phyloP scores from a whole-genome alignment of 108 stramenopile genomes.

The Nitzschia putrida region DNA sequence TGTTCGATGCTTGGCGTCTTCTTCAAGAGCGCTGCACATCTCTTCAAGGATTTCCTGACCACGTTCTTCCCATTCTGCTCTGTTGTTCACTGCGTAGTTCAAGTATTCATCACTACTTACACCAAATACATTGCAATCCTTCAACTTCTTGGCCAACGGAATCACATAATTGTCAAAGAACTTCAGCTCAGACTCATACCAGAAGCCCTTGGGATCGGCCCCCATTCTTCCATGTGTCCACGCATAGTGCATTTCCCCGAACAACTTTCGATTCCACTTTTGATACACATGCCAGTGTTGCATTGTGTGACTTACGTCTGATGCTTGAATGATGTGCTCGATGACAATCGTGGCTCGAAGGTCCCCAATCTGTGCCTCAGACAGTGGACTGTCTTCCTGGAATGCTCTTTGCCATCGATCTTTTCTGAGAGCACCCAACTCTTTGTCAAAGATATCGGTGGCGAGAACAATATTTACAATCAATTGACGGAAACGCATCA shows the following conservation, averaged over 20 bases:
- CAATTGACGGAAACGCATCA: conserved; percentile 18
- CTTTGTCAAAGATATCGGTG: conserved; percentile 45
- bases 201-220: conserved; percentile 11
- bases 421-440: conserved; percentile 27
- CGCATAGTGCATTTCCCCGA: conserved; percentile 9
- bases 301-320: conserved; percentile 52
- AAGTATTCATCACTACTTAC: conserved; percentile 31
- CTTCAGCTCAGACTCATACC: conserved; percentile 17
- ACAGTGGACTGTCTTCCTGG: neutral
- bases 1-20: neutral
- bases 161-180: conserved; percentile 31
- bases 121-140: conserved; percentile 29
- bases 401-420: conserved; percentile 44
- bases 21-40: neutral
- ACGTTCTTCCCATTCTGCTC: conserved; percentile 27
- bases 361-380: neutral
- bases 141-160: conserved; percentile 17
- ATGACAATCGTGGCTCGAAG: conserved; percentile 42
- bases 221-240: conserved; percentile 2
- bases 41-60: conserved; percentile 17
- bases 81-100: conserved; percentile 29
- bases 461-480: conserved; percentile 31
- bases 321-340: conserved; percentile 49
- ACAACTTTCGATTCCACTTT: conserved; percentile 23
- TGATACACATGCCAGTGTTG: conserved; percentile 35